Base-by-base conservation (phyloP, 345 rosid species). In the Aegle marmelos region DNA sequence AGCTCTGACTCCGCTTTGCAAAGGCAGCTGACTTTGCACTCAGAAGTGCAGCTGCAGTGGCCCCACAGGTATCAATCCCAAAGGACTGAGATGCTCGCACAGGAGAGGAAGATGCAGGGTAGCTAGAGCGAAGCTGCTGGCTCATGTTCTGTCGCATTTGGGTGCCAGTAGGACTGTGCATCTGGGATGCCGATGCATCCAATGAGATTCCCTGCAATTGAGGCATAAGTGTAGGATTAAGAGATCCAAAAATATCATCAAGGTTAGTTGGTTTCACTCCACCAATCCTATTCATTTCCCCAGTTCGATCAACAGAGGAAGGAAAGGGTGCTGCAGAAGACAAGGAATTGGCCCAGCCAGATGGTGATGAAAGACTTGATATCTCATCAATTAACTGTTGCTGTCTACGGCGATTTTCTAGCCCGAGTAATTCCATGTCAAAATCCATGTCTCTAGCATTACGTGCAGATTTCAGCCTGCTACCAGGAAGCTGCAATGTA, bases 401-500 rank as follows among this genome's bases (percentile, higher is more conserved):
- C 62, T 77, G 89, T 75, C 77, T 53, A 17, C 78, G 81, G 11
- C 68, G 83, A 73, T 45, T 85, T 68, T 87, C 86, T 45, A 81
- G 57, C 58, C 82, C 77, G 2, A 87, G 73, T 45, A 85, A 70
- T 30, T 88, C 93, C 86, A 81, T 77, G 67, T 87, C 89, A 9
- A 85, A 79, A 63, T 90, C 94, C 73, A 91, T 84, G 79, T 91
- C 91, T 78, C 95, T 84, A 22, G 95, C 98, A 79, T 82, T 78
- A 30, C 87, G 25, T 0, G 94, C 84, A 22, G 90, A 73, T 80
- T 90, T 95, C 85, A 95, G 74, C 82, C 97, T 85, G 83, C 98
- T 95, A 48, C 93, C 80, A 67, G 94, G 91, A 69, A 92, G 96
- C 87, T 93, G 95, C 91, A 93, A 78, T 33, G 87, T 73, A 31